A percentile compares a stretch with the other conserved stretches of the same genome.
phyloP scores from a whole-genome alignment of 2,329 filamentous ascomycete genomes.

The Fusarium xylarioides region DNA sequence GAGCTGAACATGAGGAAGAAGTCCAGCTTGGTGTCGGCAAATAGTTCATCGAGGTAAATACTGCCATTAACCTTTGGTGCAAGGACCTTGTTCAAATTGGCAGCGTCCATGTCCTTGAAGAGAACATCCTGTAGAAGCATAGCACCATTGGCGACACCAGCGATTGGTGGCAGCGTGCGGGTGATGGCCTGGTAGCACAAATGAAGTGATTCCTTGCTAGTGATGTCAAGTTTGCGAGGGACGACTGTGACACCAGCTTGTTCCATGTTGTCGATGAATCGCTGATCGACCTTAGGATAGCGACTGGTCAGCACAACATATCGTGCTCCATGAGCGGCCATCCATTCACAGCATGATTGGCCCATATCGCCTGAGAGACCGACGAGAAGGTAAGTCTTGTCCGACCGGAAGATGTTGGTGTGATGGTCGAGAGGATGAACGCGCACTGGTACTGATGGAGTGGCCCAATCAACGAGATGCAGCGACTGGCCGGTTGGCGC shows the following conservation, averaged over 20 bases:
- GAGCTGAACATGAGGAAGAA: conserved; percentile 57
- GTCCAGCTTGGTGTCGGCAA: conserved; percentile 44
- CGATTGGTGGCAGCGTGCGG: conserved; percentile 46
- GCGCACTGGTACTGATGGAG: background rate
- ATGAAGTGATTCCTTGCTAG: background rate
- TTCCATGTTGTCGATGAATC: conserved; percentile 36
- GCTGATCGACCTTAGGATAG: conserved; percentile 38
- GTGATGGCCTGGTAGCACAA: conserved; percentile 11
- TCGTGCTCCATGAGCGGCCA: conserved; percentile 50
- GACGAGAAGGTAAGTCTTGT: conserved; percentile 48
- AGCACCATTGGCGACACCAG: conserved; percentile 55
- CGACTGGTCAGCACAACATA: conserved; percentile 53
- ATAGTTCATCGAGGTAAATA: conserved; percentile 45
- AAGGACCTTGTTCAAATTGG: conserved; percentile 42
- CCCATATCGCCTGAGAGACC: conserved; percentile 49
- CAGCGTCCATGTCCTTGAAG: conserved; percentile 46
- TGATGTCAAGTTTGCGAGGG: conserved; percentile 4
- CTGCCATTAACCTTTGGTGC: conserved; percentile 52
- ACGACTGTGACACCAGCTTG: background rate
- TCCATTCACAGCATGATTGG: conserved; percentile 51
- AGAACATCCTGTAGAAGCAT: conserved; percentile 53
- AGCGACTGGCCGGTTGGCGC: background rate
- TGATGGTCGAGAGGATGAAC: background rate
- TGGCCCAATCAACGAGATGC: background rate
- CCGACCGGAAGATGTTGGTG: background rate